These are phyloP conservation scores for Gossypium thurberi DNA, from an alignment of 345 rosid genomes.

Conservation along the genomic window DNA sequence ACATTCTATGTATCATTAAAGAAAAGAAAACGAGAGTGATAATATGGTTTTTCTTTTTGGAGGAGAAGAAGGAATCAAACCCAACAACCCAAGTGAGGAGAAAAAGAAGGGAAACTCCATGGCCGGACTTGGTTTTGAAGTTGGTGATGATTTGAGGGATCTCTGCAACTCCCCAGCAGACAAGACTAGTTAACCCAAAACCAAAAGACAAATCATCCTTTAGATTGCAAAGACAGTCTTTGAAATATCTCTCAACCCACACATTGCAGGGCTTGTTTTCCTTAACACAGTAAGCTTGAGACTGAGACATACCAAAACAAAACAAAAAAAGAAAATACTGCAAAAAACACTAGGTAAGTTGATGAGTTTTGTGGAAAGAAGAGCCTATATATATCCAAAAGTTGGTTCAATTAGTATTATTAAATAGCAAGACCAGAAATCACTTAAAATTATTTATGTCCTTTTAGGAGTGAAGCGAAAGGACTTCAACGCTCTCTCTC, in stretches of 20 bases:
- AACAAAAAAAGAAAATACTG: background rate
- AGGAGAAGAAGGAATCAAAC: slow-evolving; percentile 28
- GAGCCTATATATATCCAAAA: background rate
- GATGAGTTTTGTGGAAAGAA: background rate
- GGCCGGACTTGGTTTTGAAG: slow-evolving; percentile 85
- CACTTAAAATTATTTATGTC: background rate
- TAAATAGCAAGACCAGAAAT: background rate
- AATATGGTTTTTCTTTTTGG: too few species aligned
- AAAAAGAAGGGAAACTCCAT: slow-evolving; percentile 82
- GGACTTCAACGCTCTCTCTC: too few species aligned
- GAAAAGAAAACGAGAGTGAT: too few species aligned
- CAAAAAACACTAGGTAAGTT: background rate
- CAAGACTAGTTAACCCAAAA: slow-evolving; percentile 58
- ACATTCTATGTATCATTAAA: too few species aligned
- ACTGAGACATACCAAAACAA: slow-evolving; percentile 32
- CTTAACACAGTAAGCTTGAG: slow-evolving; percentile 39
- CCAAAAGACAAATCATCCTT: slow-evolving; percentile 65
- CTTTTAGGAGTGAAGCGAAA: too few species aligned
- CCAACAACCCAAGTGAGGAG: slow-evolving; percentile 96
- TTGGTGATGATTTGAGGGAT: slow-evolving; percentile 90
- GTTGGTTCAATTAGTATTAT: background rate
- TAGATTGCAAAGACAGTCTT: slow-evolving; percentile 74
- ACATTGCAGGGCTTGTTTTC: slow-evolving; percentile 57
- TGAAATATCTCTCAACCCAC: slow-evolving; percentile 71
- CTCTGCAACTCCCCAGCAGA: slow-evolving; percentile 89